Base-by-base conservation (phyloP, 306 rosid genomes). In the Inga laurina region DNA sequence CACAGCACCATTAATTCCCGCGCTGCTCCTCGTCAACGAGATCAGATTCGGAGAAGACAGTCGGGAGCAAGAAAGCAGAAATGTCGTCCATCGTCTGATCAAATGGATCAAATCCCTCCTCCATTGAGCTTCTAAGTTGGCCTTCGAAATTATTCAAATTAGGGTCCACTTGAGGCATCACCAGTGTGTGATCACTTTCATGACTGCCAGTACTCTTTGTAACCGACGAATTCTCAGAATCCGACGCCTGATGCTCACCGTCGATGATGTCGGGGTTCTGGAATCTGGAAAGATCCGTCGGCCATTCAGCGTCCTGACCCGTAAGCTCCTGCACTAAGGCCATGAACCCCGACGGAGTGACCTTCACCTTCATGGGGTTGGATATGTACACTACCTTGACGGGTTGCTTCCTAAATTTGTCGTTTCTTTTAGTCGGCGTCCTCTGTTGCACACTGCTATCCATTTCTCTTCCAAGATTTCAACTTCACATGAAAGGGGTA, bases 241-340 rank as follows among this genome's bases (percentile, higher is more conserved):
- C 77, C 39, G 68, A 62, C 68, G 21, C 5, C n/a, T 34, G 76
- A 67, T 78, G 34, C 3, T 16, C 65, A 5, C 14, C 84, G 24
- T 0, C 81, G 34, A 35, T 8, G 35, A 43, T 12, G 48, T 37
- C 37, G 49, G 21, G 9, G 64, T 57, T 67, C 5, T 27, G 71
- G 76, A 84, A 91, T 72, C 79, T 89, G 0, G 90, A 41, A 8
- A 89, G 92, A 66, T 91, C 90, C 0, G 93, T 92, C 1, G 98
- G 97, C 6, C 83, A 84, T 41, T 90, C 92, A 15, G 97, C 88
- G 54, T 93, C 82, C 54, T 87, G 95, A 72, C 97, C 97, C 0
- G 97, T 93, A 83, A 93, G 95, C 16, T 93, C 88, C 74, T 93
- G 95, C 12, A 93, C 97, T 34, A 93, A 45, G 22, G 95, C 91